Conservation (phyloP, 805 yeast species). For the Maudiozyma saulgeensis region DNA sequence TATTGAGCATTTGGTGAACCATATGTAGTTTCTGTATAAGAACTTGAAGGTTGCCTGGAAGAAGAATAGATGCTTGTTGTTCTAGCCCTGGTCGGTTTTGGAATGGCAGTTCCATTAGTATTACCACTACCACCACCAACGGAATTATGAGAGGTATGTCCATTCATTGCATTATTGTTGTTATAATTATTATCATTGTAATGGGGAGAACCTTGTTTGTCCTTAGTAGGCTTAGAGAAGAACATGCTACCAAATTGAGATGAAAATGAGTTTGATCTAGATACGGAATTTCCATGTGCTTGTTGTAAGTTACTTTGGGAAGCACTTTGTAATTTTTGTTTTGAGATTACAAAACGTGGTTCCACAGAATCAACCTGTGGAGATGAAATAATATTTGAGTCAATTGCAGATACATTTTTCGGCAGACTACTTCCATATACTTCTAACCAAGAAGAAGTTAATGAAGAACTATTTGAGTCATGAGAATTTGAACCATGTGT, state of each 20-base stretch:
- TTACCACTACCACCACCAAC: background rate
- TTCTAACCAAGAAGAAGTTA: slow-evolving; percentile 29
- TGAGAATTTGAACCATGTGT: slow-evolving; percentile 2
- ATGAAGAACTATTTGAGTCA: slow-evolving; percentile 20
- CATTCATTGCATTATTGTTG: background rate
- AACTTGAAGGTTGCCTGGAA: slow-evolving; percentile 26
- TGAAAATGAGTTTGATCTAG: slow-evolving; percentile 28
- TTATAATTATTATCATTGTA: background rate
- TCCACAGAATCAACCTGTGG: slow-evolving; percentile 69
- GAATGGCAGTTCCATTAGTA: slow-evolving; percentile 22
- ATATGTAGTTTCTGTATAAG: slow-evolving; percentile 16
- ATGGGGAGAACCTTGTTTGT: slow-evolving; percentile 1
- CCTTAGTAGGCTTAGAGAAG: slow-evolving; percentile 23
- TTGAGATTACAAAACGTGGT: slow-evolving; percentile 75
- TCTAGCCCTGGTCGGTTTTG: slow-evolving; percentile 29
- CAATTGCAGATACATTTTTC: slow-evolving; percentile 33
- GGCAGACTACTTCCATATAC: slow-evolving; percentile 32
- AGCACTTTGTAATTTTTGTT: slow-evolving; percentile 42
- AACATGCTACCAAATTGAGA: slow-evolving; percentile 29
- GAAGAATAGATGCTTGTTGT: slow-evolving; percentile 27
- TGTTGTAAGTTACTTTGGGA: slow-evolving; percentile 16
- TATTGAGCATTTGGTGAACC: slow-evolving; percentile 28
- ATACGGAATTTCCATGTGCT: slow-evolving; percentile 11
- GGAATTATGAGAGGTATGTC: background rate
- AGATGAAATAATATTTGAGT: slow-evolving; percentile 58